Percentiles rank a stretch among this genome's conserved stretches.
These are phyloP conservation scores for Tuber microsphaerosporum DNA, from an alignment of 495 filamentous ascomycete genomes.

Conservation along the genomic window DNA sequence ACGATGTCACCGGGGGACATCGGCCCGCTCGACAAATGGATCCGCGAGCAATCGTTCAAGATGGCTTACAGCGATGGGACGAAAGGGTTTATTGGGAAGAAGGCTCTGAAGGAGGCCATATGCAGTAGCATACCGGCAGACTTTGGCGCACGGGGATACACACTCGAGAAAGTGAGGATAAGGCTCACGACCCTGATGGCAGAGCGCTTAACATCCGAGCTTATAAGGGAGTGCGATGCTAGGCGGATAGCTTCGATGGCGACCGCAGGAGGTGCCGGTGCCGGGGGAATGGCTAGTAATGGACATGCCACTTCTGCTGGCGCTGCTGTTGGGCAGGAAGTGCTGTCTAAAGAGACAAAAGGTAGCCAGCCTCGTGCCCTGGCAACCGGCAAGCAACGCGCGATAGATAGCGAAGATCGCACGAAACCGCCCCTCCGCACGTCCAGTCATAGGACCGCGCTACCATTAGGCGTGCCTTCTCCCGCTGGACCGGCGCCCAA, in stretches of 20 bases:
- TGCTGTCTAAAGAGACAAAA: not conserved
- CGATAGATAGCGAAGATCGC: not conserved
- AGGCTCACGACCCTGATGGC: conserved; percentile 28
- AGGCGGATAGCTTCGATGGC: conserved; percentile 8
- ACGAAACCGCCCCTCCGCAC: not conserved
- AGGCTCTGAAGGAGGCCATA: conserved; percentile 18
- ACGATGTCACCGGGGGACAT: conserved; percentile 1
- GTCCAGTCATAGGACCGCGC: not conserved
- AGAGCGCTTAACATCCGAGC: conserved; percentile 17
- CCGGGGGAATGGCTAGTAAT: not conserved
- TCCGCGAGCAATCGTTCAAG: conserved; percentile 23
- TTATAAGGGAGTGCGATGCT: conserved; percentile 25
- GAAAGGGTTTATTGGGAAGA: conserved; percentile 28
- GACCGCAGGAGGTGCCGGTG: not conserved
- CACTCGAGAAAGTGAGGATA: conserved; percentile 19
- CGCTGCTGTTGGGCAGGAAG: not conserved
- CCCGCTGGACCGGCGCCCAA: not conserved
- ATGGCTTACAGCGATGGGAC: conserved; percentile 27
- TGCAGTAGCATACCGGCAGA: conserved; percentile 19
- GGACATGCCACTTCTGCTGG: not conserved
- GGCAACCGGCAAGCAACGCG: not conserved
- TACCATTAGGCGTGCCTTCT: not conserved
- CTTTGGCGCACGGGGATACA: conserved; percentile 19
- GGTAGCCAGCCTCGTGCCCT: not conserved
- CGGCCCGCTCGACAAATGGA: conserved; percentile 25